Percentiles rank a stretch among this genome's conserved stretches.
phyloP scores from a whole-genome alignment of 805 yeast genomes.

The Hagleromyces aurorensis region DNA sequence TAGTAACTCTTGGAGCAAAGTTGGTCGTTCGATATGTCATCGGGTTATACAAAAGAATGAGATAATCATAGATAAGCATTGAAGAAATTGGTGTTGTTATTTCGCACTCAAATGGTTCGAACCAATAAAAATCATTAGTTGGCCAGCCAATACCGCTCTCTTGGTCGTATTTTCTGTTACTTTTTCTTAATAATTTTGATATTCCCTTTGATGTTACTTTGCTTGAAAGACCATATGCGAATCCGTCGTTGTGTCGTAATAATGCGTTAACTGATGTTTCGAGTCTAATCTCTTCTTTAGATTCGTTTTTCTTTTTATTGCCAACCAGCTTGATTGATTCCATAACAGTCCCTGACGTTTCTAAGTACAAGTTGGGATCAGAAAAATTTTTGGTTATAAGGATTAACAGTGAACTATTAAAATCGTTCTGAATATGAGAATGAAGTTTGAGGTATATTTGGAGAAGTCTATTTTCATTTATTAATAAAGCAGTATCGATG shows the following conservation, averaged over 20 bases:
- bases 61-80: conserved; percentile 37
- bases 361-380: conserved; percentile 34
- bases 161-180: conserved; percentile 5
- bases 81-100: conserved; percentile 34
- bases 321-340: conserved; percentile 8
- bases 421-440: conserved; percentile 28
- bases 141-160: conserved; percentile 27
- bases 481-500: conserved; percentile 27
- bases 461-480: conserved; percentile 37
- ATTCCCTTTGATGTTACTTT: conserved; percentile 33
- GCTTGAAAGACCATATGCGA: conserved; percentile 48
- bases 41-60: conserved; percentile 26
- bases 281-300: conserved; percentile 6
- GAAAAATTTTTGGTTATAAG: conserved; percentile 37
- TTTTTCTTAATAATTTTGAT: conserved; percentile 33
- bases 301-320: conserved; percentile 18
- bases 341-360: conserved; percentile 11
- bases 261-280: conserved; percentile 20
- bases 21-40: conserved; percentile 10
- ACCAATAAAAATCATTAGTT: conserved; percentile 29
- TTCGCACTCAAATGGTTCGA: conserved; percentile 29
- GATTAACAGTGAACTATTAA: conserved; percentile 36
- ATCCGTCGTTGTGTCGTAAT: conserved; percentile 33
- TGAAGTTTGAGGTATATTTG: conserved; percentile 38
- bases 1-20: conserved; percentile 37